These are phyloP conservation scores for Plasmodium berghei DNA, from an alignment of 169 alveolate species.

Conservation along the genomic window DNA sequence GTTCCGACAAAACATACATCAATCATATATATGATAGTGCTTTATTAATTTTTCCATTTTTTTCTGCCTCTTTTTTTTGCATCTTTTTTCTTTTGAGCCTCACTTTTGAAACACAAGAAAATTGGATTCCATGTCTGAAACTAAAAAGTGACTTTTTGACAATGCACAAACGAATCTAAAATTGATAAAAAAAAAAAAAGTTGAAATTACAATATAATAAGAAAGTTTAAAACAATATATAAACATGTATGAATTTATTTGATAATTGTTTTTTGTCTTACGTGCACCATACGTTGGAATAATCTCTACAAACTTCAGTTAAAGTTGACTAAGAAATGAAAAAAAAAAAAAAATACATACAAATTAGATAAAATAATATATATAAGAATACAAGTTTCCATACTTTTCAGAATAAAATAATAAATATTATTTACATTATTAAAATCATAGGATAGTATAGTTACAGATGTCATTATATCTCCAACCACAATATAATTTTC, in stretches of 20 bases:
- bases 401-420: background rate
- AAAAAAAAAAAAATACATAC: background rate
- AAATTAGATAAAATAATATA: background rate
- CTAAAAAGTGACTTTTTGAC: slow-evolving; percentile 41
- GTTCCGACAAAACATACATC: background rate
- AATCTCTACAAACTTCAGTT: slow-evolving; percentile 70
- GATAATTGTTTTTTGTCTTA: slow-evolving; percentile 3
- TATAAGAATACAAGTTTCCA: background rate
- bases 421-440: slow-evolving; percentile 22
- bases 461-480: slow-evolving; percentile 75
- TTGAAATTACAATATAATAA: background rate
- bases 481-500: slow-evolving; percentile 66
- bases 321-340: slow-evolving; percentile 21
- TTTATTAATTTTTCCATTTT: background rate
- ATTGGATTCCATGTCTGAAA: slow-evolving; percentile 52
- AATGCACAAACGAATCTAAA: slow-evolving; percentile 58
- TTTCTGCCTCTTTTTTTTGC: slow-evolving; percentile 7
- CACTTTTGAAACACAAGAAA: slow-evolving; percentile 47
- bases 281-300: slow-evolving; percentile 72
- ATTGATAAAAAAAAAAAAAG: background rate
- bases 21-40: background rate
- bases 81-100: slow-evolving; percentile 12
- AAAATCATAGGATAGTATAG: slow-evolving; percentile 54
- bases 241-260: background rate
- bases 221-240: background rate